A percentile compares a stretch with the other conserved stretches of the same genome.
phyloP scores from a whole-genome alignment of 192 early-diverging fungal genomes.

The Coemansia sp. region DNA sequence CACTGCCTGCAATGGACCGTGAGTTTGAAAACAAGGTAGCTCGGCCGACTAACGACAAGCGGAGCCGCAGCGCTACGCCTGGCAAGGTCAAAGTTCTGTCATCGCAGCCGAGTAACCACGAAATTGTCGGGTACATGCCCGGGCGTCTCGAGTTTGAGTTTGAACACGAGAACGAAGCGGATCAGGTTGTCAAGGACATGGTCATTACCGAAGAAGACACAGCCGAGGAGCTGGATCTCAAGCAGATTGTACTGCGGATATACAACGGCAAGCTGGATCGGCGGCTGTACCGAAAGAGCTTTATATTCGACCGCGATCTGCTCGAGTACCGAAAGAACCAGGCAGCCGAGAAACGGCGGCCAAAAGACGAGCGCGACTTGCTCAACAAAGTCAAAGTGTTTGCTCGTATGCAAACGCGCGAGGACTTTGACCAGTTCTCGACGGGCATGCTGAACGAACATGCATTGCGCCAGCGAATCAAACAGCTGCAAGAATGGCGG shows the following conservation, averaged over 20 bases:
- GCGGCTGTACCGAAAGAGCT: constrained; percentile 77
- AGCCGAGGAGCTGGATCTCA: constrained; percentile 84
- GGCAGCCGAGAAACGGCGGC: constrained; percentile 74
- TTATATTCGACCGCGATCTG: constrained; percentile 86
- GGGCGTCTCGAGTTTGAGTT: constrained; percentile 92
- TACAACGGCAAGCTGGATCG: constrained; percentile 87
- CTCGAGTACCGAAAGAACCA: constrained; percentile 84
- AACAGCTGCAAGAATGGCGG: constrained; percentile 84
- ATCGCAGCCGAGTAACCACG: constrained; percentile 89
- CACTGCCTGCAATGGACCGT: constrained; percentile 74
- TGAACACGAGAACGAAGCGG: constrained; percentile 96
- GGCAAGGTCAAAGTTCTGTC: constrained; percentile 64
- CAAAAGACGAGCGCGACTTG: constrained; percentile 88
- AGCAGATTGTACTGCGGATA: constrained; percentile 85
- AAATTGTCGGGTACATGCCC: constrained; percentile 98
- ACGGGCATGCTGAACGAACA: constrained; percentile 73
- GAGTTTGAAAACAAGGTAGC: constrained; percentile 60
- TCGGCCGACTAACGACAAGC: constrained; percentile 13
- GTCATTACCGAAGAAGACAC: constrained; percentile 84
- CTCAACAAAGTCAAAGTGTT: constrained; percentile 77
- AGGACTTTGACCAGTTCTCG: constrained; percentile 79
- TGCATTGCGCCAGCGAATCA: constrained; percentile 73
- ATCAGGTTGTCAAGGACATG: constrained; percentile 93
- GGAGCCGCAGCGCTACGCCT: constrained; percentile 21
- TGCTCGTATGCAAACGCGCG: constrained; percentile 77